Percentiles rank a stretch among this genome's conserved stretches.
Evolutionary conservation across 371 early-diverging fungal genomes (phyloP).

Genomic region (Syncephalis plumigaleata): DNA sequence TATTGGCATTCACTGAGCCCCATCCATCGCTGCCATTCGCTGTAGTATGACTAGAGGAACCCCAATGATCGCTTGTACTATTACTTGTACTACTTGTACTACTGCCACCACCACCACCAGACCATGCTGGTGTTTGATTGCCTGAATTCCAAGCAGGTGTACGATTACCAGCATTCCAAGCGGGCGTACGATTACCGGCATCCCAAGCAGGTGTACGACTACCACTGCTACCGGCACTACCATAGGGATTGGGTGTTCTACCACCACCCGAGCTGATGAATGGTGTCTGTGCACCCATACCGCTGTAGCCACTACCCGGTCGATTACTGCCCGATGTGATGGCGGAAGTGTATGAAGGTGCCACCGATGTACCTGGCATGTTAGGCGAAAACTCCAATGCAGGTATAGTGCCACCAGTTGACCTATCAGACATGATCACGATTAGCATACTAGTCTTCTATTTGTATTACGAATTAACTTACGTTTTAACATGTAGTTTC

Average conservation of each 20-base stretch:
- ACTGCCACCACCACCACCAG: constrained; percentile 7
- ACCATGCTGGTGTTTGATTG: constrained; percentile 18
- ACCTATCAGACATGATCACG: no score
- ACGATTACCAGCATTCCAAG: constrained; percentile 16
- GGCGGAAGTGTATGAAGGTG: no score
- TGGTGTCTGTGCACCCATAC: constrained; percentile 44
- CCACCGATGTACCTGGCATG: no score
- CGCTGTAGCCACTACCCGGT: constrained; percentile 30
- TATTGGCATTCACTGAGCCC: background rate
- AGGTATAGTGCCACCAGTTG: no score
- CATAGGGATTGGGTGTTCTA: constrained; percentile 48
- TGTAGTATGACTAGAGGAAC: constrained; percentile 1
- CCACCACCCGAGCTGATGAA: constrained; percentile 57
- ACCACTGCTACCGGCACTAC: constrained; percentile 35
- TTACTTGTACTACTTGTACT: constrained; percentile 7
- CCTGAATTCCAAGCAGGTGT: constrained; percentile 47
- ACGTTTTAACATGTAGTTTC: constrained; percentile 35
- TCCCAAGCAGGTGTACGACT: constrained; percentile 59
- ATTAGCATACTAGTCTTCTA: no score
- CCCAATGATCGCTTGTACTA: constrained; percentile 7
- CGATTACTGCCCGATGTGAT: constrained; percentile 16
- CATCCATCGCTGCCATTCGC: constrained; percentile 3
- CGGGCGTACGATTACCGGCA: constrained; percentile 37
- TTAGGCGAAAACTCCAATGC: no score
- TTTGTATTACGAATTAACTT: constrained; percentile 3